phyloP scores from a whole-genome alignment of 495 filamentous ascomycete species.

The Xanthoparmelia taractica region DNA sequence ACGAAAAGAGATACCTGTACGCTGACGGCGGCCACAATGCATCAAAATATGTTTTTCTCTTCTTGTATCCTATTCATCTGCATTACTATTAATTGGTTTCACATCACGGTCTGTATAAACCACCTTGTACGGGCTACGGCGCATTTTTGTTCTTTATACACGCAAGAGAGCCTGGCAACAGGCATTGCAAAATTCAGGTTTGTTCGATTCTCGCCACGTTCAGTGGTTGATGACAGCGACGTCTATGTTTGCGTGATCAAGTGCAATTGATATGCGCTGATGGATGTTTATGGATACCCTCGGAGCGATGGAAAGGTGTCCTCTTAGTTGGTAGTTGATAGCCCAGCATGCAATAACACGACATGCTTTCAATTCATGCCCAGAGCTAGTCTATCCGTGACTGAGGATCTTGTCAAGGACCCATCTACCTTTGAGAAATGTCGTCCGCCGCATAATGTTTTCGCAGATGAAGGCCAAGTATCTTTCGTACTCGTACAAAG shows the following conservation, averaged over 20 bases:
- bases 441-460: neutral
- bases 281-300: conserved; percentile 4
- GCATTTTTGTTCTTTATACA: conserved; percentile 1
- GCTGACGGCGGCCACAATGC: conserved; percentile 2
- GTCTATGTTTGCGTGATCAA: neutral
- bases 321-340: neutral
- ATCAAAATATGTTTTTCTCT: conserved; percentile 11
- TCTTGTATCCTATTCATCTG: conserved; percentile 15
- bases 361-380: neutral
- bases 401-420: neutral
- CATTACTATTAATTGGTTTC: conserved; percentile 8
- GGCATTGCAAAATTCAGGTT: neutral
- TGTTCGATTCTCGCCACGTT: neutral
- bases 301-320: neutral
- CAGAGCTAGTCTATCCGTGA: neutral
- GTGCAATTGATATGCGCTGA: neutral
- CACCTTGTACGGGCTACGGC: conserved; percentile 3
- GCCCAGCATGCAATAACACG: conserved; percentile 1
- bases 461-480: too few relatives aligned
- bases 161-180: conserved; percentile 3
- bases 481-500: neutral
- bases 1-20: conserved; percentile 15
- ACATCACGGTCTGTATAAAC: conserved; percentile 12
- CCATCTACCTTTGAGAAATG: neutral
- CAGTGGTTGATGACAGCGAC: neutral